A percentile compares a stretch with the other conserved stretches of the same genome.
These are phyloP conservation scores for Aspergillus vadensis DNA, from an alignment of 2,329 filamentous ascomycete genomes.

Conservation along the genomic window DNA sequence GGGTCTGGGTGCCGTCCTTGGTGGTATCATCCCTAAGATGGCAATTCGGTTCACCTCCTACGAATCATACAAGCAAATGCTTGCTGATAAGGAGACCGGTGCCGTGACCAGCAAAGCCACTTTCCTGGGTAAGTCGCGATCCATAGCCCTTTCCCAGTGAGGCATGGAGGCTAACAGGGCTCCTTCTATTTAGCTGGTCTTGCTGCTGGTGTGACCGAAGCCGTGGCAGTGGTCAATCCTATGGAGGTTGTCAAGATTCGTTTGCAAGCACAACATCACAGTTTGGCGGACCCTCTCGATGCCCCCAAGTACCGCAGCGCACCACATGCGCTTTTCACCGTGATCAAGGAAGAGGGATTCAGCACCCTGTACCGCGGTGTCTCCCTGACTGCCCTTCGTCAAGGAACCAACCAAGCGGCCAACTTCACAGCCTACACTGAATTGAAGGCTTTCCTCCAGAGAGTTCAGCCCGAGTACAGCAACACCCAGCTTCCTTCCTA, in stretches of 20 bases:
- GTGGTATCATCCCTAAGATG: slow-evolving; percentile 98
- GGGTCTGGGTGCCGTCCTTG: slow-evolving; percentile 93
- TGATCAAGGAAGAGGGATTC: slow-evolving; percentile 86
- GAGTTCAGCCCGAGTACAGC: slow-evolving; percentile 69
- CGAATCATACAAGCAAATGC: slow-evolving; percentile 85
- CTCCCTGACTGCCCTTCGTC: slow-evolving; percentile 85
- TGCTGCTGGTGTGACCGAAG: slow-evolving; percentile 91
- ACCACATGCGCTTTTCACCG: slow-evolving; percentile 78
- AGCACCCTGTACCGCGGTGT: slow-evolving; percentile 91
- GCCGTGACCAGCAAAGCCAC: slow-evolving; percentile 70
- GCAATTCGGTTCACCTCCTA: slow-evolving; percentile 98
- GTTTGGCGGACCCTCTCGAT: slow-evolving; percentile 94
- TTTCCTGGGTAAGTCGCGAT: slow-evolving; percentile 60
- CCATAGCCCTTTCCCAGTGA: background rate
- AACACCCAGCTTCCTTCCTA: slow-evolving; percentile 73
- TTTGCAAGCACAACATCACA: slow-evolving; percentile 96
- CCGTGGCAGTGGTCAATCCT: slow-evolving; percentile 91
- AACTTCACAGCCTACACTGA: slow-evolving; percentile 99
- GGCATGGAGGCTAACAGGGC: slow-evolving; percentile 5
- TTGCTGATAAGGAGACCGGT: slow-evolving; percentile 70
- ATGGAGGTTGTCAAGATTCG: slow-evolving; percentile 99
- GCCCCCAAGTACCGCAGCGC: slow-evolving; percentile 97
- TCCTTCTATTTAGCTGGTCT: slow-evolving; percentile 69
- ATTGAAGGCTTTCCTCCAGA: slow-evolving; percentile 77
- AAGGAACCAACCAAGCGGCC: slow-evolving; percentile 96